Evolutionary conservation across 2,329 filamentous ascomycete genomes (phyloP).

Genomic region (Beauveria rudraprayagi): DNA sequence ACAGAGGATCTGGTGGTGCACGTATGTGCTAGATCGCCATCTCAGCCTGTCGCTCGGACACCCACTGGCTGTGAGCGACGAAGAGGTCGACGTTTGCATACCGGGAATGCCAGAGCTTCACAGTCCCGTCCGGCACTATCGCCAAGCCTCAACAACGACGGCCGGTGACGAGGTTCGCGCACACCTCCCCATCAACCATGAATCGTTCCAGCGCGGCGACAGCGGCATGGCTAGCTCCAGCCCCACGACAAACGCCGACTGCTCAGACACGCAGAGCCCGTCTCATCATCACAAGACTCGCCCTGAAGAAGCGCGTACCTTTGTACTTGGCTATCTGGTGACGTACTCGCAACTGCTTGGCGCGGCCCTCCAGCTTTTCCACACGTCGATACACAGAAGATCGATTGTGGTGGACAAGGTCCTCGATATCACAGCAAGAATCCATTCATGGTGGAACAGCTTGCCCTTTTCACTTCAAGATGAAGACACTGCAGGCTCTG

Average conservation of each 20-base stretch:
- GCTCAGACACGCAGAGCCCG: slow-evolving; percentile 7
- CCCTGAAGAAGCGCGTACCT: slow-evolving; percentile 12
- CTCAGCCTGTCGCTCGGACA: slow-evolving; percentile 29
- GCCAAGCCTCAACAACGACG: not conserved
- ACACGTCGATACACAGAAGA: slow-evolving; percentile 19
- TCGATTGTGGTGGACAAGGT: slow-evolving; percentile 16
- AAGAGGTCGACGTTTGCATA: slow-evolving; percentile 30
- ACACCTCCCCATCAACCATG: slow-evolving; percentile 12
- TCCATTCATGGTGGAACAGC: slow-evolving; percentile 22
- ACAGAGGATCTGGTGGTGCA: slow-evolving; percentile 33
- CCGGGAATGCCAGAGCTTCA: slow-evolving; percentile 21
- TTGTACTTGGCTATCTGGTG: slow-evolving; percentile 15
- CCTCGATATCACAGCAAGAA: slow-evolving; percentile 14
- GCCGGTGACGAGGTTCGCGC: slow-evolving; percentile 9
- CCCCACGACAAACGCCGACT: not conserved
- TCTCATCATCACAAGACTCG: slow-evolving; percentile 4
- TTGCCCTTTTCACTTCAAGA: slow-evolving; percentile 16
- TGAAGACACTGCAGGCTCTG: not conserved
- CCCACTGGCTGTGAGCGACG: slow-evolving; percentile 27
- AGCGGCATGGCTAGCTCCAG: not conserved
- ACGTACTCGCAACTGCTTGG: slow-evolving; percentile 17
- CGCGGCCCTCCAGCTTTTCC: slow-evolving; percentile 17
- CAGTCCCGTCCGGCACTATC: slow-evolving; percentile 9
- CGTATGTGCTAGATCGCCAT: slow-evolving; percentile 30
- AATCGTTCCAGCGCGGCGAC: not conserved